phyloP scores from a whole-genome alignment of 1,284 basidiomycete genomes.

The Trichosporon sp. region DNA sequence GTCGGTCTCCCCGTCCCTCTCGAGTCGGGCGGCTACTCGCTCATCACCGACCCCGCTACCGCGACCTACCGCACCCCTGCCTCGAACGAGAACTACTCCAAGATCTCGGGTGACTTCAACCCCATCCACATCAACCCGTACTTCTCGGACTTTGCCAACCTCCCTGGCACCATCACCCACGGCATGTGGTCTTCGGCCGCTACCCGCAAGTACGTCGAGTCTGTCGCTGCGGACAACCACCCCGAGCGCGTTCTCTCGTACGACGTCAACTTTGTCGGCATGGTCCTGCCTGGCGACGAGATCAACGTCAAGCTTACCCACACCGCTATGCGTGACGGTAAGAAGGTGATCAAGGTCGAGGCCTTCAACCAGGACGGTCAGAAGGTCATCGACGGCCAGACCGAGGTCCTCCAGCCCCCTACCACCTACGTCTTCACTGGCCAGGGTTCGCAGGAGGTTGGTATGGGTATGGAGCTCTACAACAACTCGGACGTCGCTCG shows the following conservation, averaged over 20 bases:
- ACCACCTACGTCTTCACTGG: slow-evolving; percentile 98
- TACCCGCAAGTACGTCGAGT: slow-evolving; percentile 88
- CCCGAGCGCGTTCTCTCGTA: slow-evolving; percentile 88
- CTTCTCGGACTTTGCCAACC: slow-evolving; percentile 87
- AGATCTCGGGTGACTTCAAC: slow-evolving; percentile 93
- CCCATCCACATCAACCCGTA: slow-evolving; percentile 95
- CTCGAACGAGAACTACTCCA: slow-evolving; percentile 90
- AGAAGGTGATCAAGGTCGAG: slow-evolving; percentile 85
- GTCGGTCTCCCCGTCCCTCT: slow-evolving; percentile 73
- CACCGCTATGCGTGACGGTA: slow-evolving; percentile 82
- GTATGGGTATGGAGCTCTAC: slow-evolving; percentile 99
- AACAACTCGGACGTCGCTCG: slow-evolving; percentile 84
- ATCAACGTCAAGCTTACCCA: slow-evolving; percentile 84
- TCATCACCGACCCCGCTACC: slow-evolving; percentile 58
- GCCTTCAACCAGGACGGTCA: slow-evolving; percentile 80
- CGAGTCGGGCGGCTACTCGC: slow-evolving; percentile 75
- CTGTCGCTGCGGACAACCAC: slow-evolving; percentile 84
- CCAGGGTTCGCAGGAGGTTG: slow-evolving; percentile 95
- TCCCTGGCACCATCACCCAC: slow-evolving; percentile 96
- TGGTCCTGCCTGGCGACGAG: slow-evolving; percentile 92
- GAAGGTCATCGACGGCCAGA: slow-evolving; percentile 85
- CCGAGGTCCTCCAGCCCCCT: slow-evolving; percentile 85
- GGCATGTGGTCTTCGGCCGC: slow-evolving; percentile 96
- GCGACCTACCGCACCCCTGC: slow-evolving; percentile 69
- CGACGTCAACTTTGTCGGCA: slow-evolving; percentile 87